Evolutionary conservation across 306 rosid species (phyloP).

Genomic region (Begonia loranthoides): DNA sequence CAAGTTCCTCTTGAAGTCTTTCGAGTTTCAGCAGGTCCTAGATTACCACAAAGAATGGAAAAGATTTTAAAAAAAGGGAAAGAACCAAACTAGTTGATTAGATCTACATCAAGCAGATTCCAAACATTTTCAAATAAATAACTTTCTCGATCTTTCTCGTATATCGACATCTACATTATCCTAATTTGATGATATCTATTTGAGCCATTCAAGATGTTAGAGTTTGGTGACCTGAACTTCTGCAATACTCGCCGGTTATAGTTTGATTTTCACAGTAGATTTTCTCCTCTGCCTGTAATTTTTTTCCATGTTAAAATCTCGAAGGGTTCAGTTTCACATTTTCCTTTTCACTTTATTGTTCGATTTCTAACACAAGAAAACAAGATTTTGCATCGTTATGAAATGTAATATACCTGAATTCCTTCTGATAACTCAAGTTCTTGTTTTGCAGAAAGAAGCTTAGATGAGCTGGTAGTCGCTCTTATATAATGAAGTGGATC

Average conservation of each 20-base stretch:
- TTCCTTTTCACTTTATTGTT: too few species aligned
- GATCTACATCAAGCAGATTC: conserved; percentile 5
- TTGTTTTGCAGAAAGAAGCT: conserved; percentile 66
- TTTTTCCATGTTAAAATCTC: too few species aligned
- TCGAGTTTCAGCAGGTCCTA: conserved; percentile 82
- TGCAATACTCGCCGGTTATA: too few species aligned
- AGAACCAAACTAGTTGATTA: conserved; percentile 11
- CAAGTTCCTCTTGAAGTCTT: conserved; percentile 64
- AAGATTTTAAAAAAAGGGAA: conserved; percentile 8
- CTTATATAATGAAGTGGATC: conserved; percentile 83
- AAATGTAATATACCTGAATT: conserved; percentile 51
- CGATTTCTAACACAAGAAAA: neutral
- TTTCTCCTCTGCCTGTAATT: too few species aligned
- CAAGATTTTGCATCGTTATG: neutral
- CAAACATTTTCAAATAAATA: neutral
- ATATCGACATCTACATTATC: too few species aligned
- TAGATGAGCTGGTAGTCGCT: conserved; percentile 46
- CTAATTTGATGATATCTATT: neutral
- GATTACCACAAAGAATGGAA: conserved; percentile 12
- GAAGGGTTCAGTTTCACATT: too few species aligned
- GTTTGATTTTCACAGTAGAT: neutral
- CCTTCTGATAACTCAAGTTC: conserved; percentile 79
- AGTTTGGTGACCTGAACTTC: neutral
- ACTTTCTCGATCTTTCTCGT: too few species aligned
- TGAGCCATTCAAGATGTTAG: neutral